Base-by-base conservation (phyloP, 441 rosid genomes). In the Aleurites moluccanus region DNA sequence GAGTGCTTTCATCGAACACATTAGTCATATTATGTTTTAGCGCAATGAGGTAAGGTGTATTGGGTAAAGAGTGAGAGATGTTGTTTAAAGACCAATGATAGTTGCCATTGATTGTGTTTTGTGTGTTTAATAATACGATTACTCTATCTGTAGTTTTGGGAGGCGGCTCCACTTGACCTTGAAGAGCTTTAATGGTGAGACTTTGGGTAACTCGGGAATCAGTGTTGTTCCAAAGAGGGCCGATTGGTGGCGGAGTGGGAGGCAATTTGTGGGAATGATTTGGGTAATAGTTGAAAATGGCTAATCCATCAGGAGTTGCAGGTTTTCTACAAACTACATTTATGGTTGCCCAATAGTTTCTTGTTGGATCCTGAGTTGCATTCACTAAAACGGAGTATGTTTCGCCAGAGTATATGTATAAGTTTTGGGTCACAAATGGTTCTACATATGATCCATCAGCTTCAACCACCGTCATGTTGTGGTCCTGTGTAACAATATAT, bases 401-500 rank as follows among this genome's bases (percentile, higher is more conserved):
- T n/a, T n/a, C n/a, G n/a, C n/a, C n/a, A n/a, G n/a, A n/a, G n/a
- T n/a, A 85, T 35, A 90, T 83, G 70, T 88, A 88, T 33, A 90
- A 23, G 44, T 89, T 88, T 14, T 77, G 77, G 16, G 81, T 84
- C 20, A 23, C 23, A 55, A 88, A 90, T 16, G 91, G 90, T 38
- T 80, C 79, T 0, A 90, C 81, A 59, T 90, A 83, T 62, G 83
- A 85, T 35, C 86, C 92, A 80, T 88, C 95, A 1, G 91, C 92
- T 73, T 88, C 92, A 28, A 90, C 90, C 60, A 86, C 89, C 27
- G 81, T 70, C 80, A 90, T 77, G 67, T 81, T 87, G 80, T 87
- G 91, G 73, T 75, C 78, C 92, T 87, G 82, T 18, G 4, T 6
- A 47, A 47, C 15, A 47, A 13, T 47, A n/a, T n/a, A n/a, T n/a